Base-by-base conservation (phyloP, 2,329 filamentous ascomycete species). In the Xylariaceae sp. region DNA sequence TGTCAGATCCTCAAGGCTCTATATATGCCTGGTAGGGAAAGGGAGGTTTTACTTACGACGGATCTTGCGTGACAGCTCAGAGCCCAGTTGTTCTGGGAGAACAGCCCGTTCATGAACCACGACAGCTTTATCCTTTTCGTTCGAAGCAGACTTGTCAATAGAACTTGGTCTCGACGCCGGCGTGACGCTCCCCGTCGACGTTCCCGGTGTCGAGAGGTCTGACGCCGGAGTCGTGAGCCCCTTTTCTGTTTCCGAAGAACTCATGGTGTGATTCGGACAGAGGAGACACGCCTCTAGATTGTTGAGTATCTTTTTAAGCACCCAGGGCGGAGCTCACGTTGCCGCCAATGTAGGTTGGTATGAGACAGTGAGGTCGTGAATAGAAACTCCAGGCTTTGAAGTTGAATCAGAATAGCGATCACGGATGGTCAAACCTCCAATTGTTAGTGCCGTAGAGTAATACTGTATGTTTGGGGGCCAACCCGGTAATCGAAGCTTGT, bases 1-100 rank as follows among this genome's bases (percentile, higher is more conserved):
- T 8, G 37, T 63, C 47, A 64, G 58, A 47, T 42, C 9, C 27
- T 31, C 29, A 43, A 34, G 7, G 31, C 41, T 19, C 32, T 7
- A 50, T 7, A 5, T 26, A 1, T 8, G 9, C 9, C 9, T 26
- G 8, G n/a, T 39, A 27, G 3, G 37, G 46, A 44, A 3, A 34
- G 32, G 32, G 5, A 11, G 35, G 35, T 7, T 3, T 0, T 7
- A 59, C 64, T 48, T 55, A 66, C 64, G 59, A 45, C 63, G 63
- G 47, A 66, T 54, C 51, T 63, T 62, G 43, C 58, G 60, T n/a
- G 61, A 63, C 35, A 64, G 30, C 43, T 65, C 64, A 3, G 52
- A 56, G 4, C 64, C 64, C 7, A 63, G 50, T 41, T 65, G 64
- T 5, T 62, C 50, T 4, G 64, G 64, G 44, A 67, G 64, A 12